phyloP scores from a whole-genome alignment of 2,329 filamentous ascomycete genomes.

The Neoscytalidium dimidiatum region DNA sequence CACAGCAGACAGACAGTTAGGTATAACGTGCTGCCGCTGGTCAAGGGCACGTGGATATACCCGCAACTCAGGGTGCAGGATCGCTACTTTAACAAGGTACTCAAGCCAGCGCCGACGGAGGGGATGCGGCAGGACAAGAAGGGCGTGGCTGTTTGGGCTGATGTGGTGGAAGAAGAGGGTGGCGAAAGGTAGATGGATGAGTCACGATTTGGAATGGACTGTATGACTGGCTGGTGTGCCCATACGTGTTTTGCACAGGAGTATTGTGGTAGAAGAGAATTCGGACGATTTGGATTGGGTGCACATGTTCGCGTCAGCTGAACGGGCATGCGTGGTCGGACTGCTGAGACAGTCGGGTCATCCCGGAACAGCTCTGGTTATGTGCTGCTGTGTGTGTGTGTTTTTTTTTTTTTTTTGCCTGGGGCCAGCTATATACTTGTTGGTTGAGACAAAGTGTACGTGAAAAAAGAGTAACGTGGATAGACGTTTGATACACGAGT shows the following conservation, averaged over 20 bases:
- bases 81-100: constrained; percentile 88
- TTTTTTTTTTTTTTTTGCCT: no score
- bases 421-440: background rate
- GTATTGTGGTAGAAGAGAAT: background rate
- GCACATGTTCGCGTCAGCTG: constrained; percentile 11
- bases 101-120: constrained; percentile 78
- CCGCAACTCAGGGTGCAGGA: constrained; percentile 79
- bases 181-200: background rate
- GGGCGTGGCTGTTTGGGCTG: constrained; percentile 43
- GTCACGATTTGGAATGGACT: background rate
- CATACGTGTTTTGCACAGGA: background rate
- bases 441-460: background rate
- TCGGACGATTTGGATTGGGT: background rate
- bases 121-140: constrained; percentile 61
- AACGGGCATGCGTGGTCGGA: background rate
- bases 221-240: constrained; percentile 4
- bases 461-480: background rate
- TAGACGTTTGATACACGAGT: background rate
- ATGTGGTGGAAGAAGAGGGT: constrained; percentile 25
- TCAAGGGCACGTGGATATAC: constrained; percentile 65
- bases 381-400: background rate
- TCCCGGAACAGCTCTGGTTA: no score
- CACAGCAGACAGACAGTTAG: constrained; percentile 72
- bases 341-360: constrained; percentile 2
- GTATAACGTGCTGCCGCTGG: constrained; percentile 72